Conservation (phyloP, 2,329 filamentous ascomycete species). For the Diaporthe australafricana region DNA sequence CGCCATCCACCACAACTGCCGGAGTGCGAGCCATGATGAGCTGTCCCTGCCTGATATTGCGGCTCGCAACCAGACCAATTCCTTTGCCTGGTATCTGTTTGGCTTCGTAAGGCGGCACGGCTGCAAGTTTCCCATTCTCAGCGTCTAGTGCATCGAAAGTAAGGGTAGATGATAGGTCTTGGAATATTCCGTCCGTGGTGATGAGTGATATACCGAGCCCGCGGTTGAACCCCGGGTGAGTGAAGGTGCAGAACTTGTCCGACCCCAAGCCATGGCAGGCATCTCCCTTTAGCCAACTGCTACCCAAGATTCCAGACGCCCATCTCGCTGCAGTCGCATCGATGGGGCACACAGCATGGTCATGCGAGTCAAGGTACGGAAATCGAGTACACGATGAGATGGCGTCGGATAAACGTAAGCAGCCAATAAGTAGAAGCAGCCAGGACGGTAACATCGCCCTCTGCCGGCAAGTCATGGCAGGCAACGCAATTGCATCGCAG, state of each 20-base stretch:
- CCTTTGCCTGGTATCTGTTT: constrained; percentile 18
- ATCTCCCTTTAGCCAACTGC: constrained; percentile 15
- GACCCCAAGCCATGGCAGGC: constrained; percentile 18
- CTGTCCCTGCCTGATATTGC: constrained; percentile 13
- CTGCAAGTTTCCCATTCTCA: neutral
- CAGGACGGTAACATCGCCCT: neutral
- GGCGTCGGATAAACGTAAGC: neutral
- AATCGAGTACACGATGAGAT: neutral
- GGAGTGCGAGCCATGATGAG: constrained; percentile 24
- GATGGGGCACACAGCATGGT: constrained; percentile 19
- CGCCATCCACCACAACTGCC: constrained; percentile 21
- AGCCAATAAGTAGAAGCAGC: constrained; percentile 3
- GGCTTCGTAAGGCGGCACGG: constrained; percentile 5
- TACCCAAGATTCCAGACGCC: neutral
- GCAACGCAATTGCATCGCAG: neutral
- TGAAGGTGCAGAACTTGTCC: constrained; percentile 24
- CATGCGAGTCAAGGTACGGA: constrained; percentile 10
- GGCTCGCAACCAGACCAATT: constrained; percentile 24
- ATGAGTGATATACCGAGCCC: constrained; percentile 27
- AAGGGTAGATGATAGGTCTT: constrained; percentile 2
- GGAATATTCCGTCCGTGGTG: constrained; percentile 8
- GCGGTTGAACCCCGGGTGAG: constrained; percentile 15
- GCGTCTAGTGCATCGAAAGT: neutral
- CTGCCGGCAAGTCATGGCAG: constrained; percentile 3
- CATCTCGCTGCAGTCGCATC: constrained; percentile 5